Evolutionary conservation across 1,284 basidiomycete genomes (phyloP).

Genomic region (Pascua guehoae): DNA sequence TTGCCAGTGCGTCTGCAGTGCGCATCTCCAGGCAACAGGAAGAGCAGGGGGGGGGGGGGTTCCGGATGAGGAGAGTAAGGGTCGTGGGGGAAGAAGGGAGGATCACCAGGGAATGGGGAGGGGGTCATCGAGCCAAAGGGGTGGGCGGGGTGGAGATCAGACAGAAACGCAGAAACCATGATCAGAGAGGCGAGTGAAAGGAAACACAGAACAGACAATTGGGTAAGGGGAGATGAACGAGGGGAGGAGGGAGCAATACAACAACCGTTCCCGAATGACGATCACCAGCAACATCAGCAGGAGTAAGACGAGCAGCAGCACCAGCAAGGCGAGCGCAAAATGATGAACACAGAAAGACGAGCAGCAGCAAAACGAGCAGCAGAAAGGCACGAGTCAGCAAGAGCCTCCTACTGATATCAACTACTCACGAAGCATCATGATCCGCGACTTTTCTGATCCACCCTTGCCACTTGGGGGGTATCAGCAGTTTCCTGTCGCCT

Average conservation of each 20-base stretch:
- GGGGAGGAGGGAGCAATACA: background rate
- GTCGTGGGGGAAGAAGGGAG: too few relatives aligned
- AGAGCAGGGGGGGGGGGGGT: too few relatives aligned
- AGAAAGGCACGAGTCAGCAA: background rate
- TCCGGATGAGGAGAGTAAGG: too few relatives aligned
- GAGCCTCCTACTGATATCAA: background rate
- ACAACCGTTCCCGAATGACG: too few relatives aligned
- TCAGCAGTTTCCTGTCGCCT: constrained; percentile 41
- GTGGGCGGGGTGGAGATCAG: too few relatives aligned
- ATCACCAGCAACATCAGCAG: too few relatives aligned
- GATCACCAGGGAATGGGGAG: too few relatives aligned
- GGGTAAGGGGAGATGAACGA: background rate
- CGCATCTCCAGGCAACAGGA: background rate
- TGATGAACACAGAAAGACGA: background rate
- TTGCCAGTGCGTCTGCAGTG: constrained; percentile 65
- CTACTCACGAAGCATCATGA: constrained; percentile 63
- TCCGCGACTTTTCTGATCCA: constrained; percentile 60
- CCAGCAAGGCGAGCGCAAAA: background rate
- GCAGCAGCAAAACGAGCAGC: background rate
- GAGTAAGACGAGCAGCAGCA: background rate
- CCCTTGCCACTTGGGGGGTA: constrained; percentile 51
- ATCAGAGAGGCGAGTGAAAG: background rate
- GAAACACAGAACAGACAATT: background rate
- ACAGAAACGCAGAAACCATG: background rate
- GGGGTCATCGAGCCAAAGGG: background rate